These are phyloP conservation scores for Parmelia sp. DNA, from an alignment of 495 filamentous ascomycete species.

Conservation along the genomic window DNA sequence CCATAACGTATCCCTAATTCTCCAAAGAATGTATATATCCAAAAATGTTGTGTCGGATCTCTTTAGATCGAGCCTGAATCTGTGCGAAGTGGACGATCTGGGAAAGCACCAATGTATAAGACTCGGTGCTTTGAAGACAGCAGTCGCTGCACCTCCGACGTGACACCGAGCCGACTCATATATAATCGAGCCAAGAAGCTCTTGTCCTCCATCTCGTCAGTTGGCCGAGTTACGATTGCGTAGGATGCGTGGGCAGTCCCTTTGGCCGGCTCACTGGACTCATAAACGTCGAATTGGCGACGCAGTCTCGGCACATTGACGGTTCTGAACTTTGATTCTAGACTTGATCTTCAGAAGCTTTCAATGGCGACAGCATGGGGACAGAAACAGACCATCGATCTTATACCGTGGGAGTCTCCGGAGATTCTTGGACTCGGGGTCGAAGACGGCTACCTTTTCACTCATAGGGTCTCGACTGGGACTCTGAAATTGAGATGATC, in stretches of 20 bases:
- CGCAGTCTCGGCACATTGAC: background rate
- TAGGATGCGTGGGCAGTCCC: background rate
- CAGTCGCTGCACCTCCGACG: conserved; percentile 10
- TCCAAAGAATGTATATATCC: background rate
- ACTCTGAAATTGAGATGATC: background rate
- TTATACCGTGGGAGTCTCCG: background rate
- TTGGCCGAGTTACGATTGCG: conserved; percentile 6
- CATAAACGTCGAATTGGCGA: background rate
- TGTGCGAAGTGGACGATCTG: background rate
- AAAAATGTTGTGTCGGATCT: background rate
- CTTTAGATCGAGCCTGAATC: background rate
- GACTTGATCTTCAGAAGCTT: background rate
- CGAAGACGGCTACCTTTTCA: conserved; percentile 5
- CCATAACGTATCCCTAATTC: background rate
- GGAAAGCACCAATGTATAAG: conserved; percentile 1
- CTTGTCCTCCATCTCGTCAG: conserved; percentile 10
- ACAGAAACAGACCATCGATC: background rate
- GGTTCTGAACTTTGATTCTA: background rate
- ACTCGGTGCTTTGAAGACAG: conserved; percentile 12
- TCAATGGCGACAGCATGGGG: background rate
- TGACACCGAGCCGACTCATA: conserved; percentile 10
- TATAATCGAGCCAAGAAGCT: conserved; percentile 14
- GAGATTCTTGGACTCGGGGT: conserved; percentile 11
- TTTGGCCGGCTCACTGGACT: background rate
- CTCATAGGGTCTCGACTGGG: background rate